Conservation (phyloP, 2,329 filamentous ascomycete species). For the Furcasterigmium sp. region DNA sequence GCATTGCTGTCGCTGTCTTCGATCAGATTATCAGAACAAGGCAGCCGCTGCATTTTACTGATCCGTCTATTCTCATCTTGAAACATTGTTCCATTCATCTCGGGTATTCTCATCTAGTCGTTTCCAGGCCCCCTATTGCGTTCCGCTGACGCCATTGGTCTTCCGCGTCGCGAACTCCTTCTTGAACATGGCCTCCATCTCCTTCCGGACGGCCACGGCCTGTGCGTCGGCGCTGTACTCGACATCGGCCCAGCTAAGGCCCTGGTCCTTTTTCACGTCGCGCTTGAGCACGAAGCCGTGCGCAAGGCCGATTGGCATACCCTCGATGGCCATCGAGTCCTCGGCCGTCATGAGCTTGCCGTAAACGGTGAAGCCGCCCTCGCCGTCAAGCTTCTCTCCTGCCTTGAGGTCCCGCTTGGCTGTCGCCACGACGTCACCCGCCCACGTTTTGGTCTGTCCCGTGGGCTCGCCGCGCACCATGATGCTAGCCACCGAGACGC, state of each 20-base stretch:
- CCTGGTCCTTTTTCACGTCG: conserved; percentile 32
- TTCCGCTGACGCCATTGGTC: conserved; percentile 11
- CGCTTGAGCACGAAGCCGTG: conserved; percentile 34
- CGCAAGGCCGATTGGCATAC: conserved; percentile 36
- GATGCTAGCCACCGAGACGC: conserved; percentile 35
- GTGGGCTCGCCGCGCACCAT: conserved; percentile 40
- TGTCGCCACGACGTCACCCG: conserved; percentile 38
- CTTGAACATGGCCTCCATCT: conserved; percentile 35
- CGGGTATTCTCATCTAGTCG: too few species aligned
- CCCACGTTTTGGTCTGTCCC: conserved; percentile 35
- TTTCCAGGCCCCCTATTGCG: too few species aligned
- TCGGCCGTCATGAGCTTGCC: conserved; percentile 34
- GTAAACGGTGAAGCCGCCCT: conserved; percentile 39
- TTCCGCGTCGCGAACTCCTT: conserved; percentile 14
- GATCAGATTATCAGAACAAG: too few species aligned
- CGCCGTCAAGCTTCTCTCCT: conserved; percentile 44
- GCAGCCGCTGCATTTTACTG: too few species aligned
- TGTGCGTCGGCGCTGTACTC: conserved; percentile 32
- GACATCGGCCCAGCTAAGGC: conserved; percentile 37
- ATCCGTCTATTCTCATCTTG: too few species aligned
- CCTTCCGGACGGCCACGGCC: conserved; percentile 31
- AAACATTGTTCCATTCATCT: too few species aligned
- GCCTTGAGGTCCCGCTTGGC: conserved; percentile 37
- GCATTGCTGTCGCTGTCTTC: too few species aligned
- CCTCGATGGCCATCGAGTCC: conserved; percentile 31